Percentiles rank a stretch among this genome's conserved stretches.
Conservation (phyloP, 352 stramenopile genomes). For the Pythium sp. region DNA sequence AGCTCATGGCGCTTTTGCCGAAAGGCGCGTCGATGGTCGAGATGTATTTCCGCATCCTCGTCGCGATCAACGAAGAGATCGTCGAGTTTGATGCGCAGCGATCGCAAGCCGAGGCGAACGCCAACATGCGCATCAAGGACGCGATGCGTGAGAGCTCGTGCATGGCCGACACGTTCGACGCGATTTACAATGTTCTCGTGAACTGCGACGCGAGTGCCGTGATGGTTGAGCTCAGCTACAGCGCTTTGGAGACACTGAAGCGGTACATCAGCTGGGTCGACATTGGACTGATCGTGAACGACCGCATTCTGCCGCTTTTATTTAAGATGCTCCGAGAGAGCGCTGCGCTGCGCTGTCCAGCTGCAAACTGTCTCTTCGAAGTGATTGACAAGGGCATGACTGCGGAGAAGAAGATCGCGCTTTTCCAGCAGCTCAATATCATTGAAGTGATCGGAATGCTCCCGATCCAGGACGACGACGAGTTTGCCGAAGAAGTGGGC, state of each 20-base stretch:
- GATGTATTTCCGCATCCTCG: conserved; percentile 90
- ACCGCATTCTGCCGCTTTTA: conserved; percentile 73
- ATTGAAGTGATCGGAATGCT: conserved; percentile 54
- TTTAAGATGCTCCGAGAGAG: conserved; percentile 67
- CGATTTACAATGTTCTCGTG: conserved; percentile 79
- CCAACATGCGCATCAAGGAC: conserved; percentile 88
- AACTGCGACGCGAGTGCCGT: conserved; percentile 69
- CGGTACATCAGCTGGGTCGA: conserved; percentile 88
- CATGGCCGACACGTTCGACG: conserved; percentile 80
- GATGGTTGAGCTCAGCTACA: conserved; percentile 64
- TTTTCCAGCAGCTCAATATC: conserved; percentile 71
- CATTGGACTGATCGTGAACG: conserved; percentile 79
- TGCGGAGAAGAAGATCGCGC: conserved; percentile 76
- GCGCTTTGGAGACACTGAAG: conserved; percentile 75
- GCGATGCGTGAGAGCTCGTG: conserved; percentile 76
- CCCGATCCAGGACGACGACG: conserved; percentile 71
- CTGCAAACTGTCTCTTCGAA: conserved; percentile 82
- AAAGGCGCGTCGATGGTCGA: conserved; percentile 79
- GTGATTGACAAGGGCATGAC: conserved; percentile 87
- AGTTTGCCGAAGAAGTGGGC: conserved; percentile 79
- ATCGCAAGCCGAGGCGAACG: conserved; percentile 47
- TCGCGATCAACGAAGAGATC: conserved; percentile 90
- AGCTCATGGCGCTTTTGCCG: conserved; percentile 75
- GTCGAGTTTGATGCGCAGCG: conserved; percentile 82
- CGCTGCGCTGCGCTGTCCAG: conserved; percentile 57